These are phyloP conservation scores for Solanum phureja DNA, from an alignment of 257 asterid species.

Conservation along the genomic window DNA sequence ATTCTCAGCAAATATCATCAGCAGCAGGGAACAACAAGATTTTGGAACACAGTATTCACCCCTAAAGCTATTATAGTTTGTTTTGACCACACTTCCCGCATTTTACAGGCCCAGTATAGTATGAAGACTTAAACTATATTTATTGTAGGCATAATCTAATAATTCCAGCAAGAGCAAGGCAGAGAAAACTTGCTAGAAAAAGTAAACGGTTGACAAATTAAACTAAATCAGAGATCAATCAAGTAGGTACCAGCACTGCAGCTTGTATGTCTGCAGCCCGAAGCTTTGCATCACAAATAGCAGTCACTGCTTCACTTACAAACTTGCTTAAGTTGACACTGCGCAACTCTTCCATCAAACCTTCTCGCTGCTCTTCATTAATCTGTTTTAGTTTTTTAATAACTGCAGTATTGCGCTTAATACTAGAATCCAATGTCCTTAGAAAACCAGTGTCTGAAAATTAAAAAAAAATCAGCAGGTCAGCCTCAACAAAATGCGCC, in stretches of 20 bases:
- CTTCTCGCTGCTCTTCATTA: slow-evolving; percentile 89
- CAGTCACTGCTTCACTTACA: slow-evolving; percentile 95
- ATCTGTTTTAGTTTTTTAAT: slow-evolving; percentile 92
- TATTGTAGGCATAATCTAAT: not conserved
- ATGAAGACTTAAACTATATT: not conserved
- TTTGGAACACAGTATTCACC: not conserved
- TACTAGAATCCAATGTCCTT: slow-evolving; percentile 96
- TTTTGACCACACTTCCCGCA: not conserved
- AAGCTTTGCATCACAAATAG: slow-evolving; percentile 95
- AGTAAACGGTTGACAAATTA: not conserved
- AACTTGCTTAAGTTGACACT: slow-evolving; percentile 92
- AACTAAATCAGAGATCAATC: not conserved
- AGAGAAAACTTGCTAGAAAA: not conserved
- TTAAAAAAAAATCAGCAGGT: slow-evolving; percentile 1
- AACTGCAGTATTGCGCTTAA: slow-evolving; percentile 94
- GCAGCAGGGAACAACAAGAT: not conserved
- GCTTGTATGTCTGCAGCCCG: slow-evolving; percentile 87
- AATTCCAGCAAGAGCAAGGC: not conserved
- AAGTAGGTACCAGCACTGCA: slow-evolving; percentile 76
- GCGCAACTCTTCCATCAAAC: slow-evolving; percentile 90
- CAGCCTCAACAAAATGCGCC: slow-evolving; percentile 1
- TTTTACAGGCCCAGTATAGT: not conserved
- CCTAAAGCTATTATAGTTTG: not conserved
- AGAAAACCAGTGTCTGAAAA: slow-evolving; percentile 77
- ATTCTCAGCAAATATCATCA: not conserved